phyloP scores from a whole-genome alignment of 345 rosid species.

The Euphorbia peplus region DNA sequence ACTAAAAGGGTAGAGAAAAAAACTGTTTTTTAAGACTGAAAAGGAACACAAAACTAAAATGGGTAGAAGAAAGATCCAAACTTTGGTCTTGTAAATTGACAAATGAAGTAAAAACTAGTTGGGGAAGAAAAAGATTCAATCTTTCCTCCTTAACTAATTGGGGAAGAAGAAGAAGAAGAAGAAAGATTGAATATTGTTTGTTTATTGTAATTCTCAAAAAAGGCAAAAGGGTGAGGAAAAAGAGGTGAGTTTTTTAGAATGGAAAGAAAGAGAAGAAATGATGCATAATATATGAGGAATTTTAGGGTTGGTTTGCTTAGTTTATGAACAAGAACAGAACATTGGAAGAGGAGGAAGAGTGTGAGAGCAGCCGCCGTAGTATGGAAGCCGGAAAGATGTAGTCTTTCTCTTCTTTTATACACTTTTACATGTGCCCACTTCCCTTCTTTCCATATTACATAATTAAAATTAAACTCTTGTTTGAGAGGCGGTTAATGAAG shows the following conservation, averaged over 20 bases:
- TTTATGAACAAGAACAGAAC: neutral
- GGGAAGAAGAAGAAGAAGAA: neutral
- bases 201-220: too few relatives aligned
- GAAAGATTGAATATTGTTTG: neutral
- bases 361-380: slow-evolving; percentile 22
- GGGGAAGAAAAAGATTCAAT: neutral
- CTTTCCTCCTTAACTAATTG: neutral
- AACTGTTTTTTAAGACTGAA: neutral
- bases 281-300: neutral
- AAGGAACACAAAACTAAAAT: neutral
- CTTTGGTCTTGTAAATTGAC: too few relatives aligned
- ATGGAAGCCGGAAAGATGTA: neutral
- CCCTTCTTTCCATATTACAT: too few relatives aligned
- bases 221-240: neutral
- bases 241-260: neutral
- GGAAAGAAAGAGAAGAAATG: neutral
- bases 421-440: slow-evolving; percentile 8
- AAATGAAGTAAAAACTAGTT: too few relatives aligned
- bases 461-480: too few relatives aligned
- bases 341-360: neutral
- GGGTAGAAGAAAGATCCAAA: too few relatives aligned
- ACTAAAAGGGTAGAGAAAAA: neutral
- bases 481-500: too few relatives aligned
- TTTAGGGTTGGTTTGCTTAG: neutral
- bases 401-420: neutral